Percentiles rank a stretch among this genome's conserved stretches.
Conservation (phyloP, 192 early-diverging fungal genomes). For the Coemansia sp. region DNA sequence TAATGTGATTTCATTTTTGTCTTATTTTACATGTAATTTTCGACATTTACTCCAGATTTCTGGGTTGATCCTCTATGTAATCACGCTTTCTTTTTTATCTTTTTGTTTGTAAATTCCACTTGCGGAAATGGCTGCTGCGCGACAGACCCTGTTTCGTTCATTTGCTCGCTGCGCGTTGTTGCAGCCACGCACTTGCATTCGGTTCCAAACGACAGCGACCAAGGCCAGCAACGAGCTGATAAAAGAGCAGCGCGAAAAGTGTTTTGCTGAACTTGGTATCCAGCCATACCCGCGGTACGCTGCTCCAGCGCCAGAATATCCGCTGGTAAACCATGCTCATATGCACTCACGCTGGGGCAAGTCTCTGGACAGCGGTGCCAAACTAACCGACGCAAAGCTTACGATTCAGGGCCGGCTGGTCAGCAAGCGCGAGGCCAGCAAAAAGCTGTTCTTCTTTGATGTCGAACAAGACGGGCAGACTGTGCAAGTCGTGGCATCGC, state of each 20-base stretch:
- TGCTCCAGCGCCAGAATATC: conserved; percentile 18
- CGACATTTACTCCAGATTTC: background rate
- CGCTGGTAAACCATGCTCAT: conserved; percentile 15
- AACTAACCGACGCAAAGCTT: conserved; percentile 32
- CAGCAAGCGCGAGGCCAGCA: conserved; percentile 68
- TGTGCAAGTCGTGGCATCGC: conserved; percentile 69
- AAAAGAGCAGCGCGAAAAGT: conserved; percentile 28
- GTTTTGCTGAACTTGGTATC: conserved; percentile 21
- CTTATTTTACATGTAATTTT: background rate
- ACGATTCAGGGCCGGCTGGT: conserved; percentile 63
- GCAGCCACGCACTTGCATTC: background rate
- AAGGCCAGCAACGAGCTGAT: conserved; percentile 17
- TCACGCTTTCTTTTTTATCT: background rate
- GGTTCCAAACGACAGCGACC: conserved; percentile 5
- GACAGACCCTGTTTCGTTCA: conserved; percentile 1
- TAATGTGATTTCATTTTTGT: conserved; percentile 11
- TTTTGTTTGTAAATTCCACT: background rate
- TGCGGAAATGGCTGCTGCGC: conserved; percentile 2
- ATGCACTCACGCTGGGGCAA: conserved; percentile 30
- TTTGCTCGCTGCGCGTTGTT: background rate
- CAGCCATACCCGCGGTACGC: conserved; percentile 45
- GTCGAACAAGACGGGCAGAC: conserved; percentile 59
- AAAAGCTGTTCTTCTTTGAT: conserved; percentile 74
- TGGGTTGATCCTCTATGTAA: background rate
- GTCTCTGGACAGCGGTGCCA: conserved; percentile 25